Evolutionary conservation across 1,284 basidiomycete species (phyloP).

Genomic region (Ceraceosorus bombacis): DNA sequence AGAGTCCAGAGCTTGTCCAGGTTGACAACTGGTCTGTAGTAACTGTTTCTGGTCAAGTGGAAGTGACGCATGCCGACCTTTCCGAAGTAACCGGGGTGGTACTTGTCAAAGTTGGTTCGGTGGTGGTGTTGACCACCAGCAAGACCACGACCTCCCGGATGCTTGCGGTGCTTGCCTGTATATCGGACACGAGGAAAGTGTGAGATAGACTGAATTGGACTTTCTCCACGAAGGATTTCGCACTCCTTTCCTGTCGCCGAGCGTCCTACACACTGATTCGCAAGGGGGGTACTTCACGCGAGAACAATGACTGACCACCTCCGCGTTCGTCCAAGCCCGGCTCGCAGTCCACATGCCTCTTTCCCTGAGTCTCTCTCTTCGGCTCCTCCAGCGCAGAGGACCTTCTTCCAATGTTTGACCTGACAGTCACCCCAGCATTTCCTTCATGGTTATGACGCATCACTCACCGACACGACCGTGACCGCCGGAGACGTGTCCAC

Average conservation of each 20-base stretch:
- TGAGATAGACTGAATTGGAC: background rate
- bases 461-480: constrained; percentile 79
- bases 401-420: no score
- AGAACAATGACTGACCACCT: background rate
- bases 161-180: constrained; percentile 89
- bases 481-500: constrained; percentile 71
- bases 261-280: background rate
- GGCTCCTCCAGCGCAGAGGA: background rate
- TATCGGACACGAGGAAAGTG: background rate
- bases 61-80: constrained; percentile 90
- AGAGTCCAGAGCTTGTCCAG: constrained; percentile 49
- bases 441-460: no score
- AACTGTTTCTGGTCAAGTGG: constrained; percentile 84
- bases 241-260: background rate
- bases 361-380: constrained; percentile 2
- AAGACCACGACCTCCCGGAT: constrained; percentile 99
- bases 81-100: constrained; percentile 76
- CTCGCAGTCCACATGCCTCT: background rate
- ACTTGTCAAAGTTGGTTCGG: constrained; percentile 57
- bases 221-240: background rate
- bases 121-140: constrained; percentile 99
- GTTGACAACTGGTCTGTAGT: constrained; percentile 92
- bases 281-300: background rate
- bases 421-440: no score
- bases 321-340: no score